These are phyloP conservation scores for Umbellularia californica DNA, from an alignment of 164 flowering plant genomes.

Conservation along the genomic window DNA sequence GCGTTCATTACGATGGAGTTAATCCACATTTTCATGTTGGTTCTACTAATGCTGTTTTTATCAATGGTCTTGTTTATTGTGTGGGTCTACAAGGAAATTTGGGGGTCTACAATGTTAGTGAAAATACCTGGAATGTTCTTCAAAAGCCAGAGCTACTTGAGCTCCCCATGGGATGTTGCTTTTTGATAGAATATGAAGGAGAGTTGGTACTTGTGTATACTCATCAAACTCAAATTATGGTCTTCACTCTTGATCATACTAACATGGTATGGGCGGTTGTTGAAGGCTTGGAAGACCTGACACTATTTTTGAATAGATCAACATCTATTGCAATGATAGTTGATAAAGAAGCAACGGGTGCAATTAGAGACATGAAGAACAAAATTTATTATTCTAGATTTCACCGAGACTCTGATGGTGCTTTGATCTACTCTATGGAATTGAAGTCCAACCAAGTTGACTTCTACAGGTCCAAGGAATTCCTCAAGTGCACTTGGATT, in stretches of 20 bases:
- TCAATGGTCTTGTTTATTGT: not conserved
- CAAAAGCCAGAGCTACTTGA: not conserved
- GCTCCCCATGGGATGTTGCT: not conserved
- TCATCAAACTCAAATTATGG: not conserved
- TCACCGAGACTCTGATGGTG: not conserved
- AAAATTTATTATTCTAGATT: not conserved
- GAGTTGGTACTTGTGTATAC: not conserved
- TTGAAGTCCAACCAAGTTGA: not conserved
- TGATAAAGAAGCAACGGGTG: no score
- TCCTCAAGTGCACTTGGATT: not conserved
- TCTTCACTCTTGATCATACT: slow-evolving; percentile 3
- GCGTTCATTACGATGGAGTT: not conserved
- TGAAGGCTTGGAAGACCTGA: slow-evolving; percentile 2
- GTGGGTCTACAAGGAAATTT: slow-evolving; percentile 6
- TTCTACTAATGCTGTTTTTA: slow-evolving; percentile 4
- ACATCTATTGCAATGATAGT: slow-evolving; percentile 3
- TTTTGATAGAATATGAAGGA: slow-evolving; percentile 7
- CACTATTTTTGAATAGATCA: not conserved
- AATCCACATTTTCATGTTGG: not conserved
- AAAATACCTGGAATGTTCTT: slow-evolving; percentile 5
- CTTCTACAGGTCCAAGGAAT: not conserved
- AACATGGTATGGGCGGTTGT: slow-evolving; percentile 1
- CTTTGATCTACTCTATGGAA: not conserved
- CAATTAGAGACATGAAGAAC: not conserved
- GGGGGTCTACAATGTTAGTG: not conserved